phyloP scores from a whole-genome alignment of 2,329 filamentous ascomycete species.

The Penicillium sp. region DNA sequence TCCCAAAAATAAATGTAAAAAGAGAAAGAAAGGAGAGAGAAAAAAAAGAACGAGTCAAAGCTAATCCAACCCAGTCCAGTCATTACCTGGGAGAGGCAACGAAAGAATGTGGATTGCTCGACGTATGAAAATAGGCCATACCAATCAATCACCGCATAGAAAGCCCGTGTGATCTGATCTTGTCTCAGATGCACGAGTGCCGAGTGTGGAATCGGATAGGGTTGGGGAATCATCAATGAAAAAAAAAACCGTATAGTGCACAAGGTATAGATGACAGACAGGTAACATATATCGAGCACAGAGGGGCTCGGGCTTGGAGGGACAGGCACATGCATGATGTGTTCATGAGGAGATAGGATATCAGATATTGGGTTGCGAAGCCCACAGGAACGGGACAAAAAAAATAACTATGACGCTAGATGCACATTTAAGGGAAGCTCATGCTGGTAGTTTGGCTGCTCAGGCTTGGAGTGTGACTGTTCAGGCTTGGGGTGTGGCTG shows the following conservation, averaged over 20 bases:
- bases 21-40: neutral
- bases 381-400: neutral
- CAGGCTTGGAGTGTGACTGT: neutral
- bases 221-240: conserved; percentile 3
- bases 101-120: neutral
- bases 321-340: conserved; percentile 2
- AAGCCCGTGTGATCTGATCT: neutral
- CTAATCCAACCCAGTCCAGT: neutral
- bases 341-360: neutral
- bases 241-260: conserved; percentile 1
- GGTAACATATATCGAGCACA: neutral
- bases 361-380: neutral
- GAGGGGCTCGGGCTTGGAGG: neutral
- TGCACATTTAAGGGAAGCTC: conserved; percentile 4
- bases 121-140: neutral
- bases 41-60: neutral
- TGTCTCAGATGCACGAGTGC: neutral
- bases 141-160: neutral
- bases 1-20: neutral
- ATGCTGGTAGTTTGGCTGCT: conserved; percentile 1
- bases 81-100: neutral
- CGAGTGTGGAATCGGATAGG: neutral
- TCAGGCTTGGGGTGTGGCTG: neutral
- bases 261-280: conserved; percentile 7
- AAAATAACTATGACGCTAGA: conserved; percentile 1